These are phyloP conservation scores for Nicotiana sylvestris DNA, from an alignment of 257 asterid species.

Conservation along the genomic window DNA sequence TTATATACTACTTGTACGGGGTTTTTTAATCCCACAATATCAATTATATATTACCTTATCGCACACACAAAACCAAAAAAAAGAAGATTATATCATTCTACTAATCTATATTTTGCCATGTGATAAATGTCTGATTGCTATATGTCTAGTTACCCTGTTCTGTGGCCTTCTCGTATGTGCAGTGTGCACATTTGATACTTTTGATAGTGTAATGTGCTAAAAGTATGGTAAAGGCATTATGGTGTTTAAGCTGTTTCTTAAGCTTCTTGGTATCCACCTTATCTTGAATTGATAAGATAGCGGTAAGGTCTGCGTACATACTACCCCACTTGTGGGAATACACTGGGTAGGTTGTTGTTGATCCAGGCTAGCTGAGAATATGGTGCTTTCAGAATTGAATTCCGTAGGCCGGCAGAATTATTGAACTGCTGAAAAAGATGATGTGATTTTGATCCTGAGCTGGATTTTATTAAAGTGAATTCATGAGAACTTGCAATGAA, in stretches of 20 bases:
- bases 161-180: background rate
- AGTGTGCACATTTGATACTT: background rate
- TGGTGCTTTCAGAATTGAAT: background rate
- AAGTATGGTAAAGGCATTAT: background rate
- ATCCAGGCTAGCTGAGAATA: background rate
- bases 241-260: background rate
- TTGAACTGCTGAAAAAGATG: slow-evolving; percentile 1
- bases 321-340: no score
- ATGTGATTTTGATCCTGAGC: background rate
- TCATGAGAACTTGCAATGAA: background rate
- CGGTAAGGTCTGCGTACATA: no score
- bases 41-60: background rate
- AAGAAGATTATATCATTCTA: background rate
- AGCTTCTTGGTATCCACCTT: slow-evolving; percentile 1
- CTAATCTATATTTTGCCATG: background rate
- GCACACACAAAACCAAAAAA: background rate
- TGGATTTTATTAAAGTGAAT: background rate
- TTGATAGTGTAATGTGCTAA: background rate
- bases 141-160: slow-evolving; percentile 1
- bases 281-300: background rate
- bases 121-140: background rate
- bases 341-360: no score
- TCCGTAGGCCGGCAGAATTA: background rate
- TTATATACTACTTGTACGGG: background rate
- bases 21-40: background rate